Percentiles rank a stretch among this genome's conserved stretches.
phyloP scores from a whole-genome alignment of 179 eudicot genomes.

The Beta corolliflora region DNA sequence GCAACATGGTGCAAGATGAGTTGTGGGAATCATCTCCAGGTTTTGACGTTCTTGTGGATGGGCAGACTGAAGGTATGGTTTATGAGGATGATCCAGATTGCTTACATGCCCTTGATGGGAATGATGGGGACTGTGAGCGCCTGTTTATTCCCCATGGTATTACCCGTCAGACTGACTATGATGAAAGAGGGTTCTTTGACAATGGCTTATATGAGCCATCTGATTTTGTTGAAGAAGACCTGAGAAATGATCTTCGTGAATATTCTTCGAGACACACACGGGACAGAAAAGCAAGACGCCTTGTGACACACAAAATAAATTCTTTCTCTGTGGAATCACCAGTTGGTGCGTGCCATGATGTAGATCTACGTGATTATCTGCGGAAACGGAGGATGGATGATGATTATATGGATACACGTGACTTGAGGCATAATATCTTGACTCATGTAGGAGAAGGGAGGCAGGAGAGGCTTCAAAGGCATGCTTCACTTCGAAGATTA shows the following conservation, averaged over 20 bases:
- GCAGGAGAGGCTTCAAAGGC: slow-evolving; percentile 30
- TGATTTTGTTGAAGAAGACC: slow-evolving; percentile 33
- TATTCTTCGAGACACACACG: slow-evolving; percentile 27
- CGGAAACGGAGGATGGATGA: slow-evolving; percentile 42
- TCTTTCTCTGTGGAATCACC: slow-evolving; percentile 30
- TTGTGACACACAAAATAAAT: slow-evolving; percentile 40
- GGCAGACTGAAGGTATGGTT: slow-evolving; percentile 34
- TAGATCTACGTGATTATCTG: slow-evolving; percentile 59
- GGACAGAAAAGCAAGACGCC: slow-evolving; percentile 28
- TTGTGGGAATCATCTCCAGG: slow-evolving; percentile 71
- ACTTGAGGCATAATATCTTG: slow-evolving; percentile 33
- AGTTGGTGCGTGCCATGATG: slow-evolving; percentile 30
- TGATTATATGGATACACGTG: slow-evolving; percentile 25
- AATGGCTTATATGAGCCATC: slow-evolving; percentile 31
- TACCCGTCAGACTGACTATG: slow-evolving; percentile 35
- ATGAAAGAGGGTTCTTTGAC: slow-evolving; percentile 25
- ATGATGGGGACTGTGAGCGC: slow-evolving; percentile 38
- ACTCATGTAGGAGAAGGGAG: slow-evolving; percentile 25
- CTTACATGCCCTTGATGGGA: slow-evolving; percentile 36
- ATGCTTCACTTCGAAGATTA: slow-evolving; percentile 14
- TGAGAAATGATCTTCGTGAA: slow-evolving; percentile 21
- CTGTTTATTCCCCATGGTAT: slow-evolving; percentile 37
- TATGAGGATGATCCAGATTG: slow-evolving; percentile 45
- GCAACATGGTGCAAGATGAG: slow-evolving; percentile 42
- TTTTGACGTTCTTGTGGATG: slow-evolving; percentile 68